Evolutionary conservation across 345 rosid species (phyloP).

Genomic region (Salix caprea): DNA sequence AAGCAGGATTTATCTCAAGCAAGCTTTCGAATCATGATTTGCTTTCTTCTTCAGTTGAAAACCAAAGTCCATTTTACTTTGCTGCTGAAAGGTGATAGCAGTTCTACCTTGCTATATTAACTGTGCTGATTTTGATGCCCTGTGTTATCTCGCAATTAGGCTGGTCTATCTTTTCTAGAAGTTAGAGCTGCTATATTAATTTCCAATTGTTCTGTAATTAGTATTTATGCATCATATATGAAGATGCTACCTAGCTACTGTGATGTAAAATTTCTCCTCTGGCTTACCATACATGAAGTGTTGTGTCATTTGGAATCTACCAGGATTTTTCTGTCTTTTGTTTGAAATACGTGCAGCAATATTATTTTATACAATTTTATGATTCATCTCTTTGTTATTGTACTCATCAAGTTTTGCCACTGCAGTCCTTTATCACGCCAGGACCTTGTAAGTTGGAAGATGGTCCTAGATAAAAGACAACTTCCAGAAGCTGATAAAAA

Average conservation of each 20-base stretch:
- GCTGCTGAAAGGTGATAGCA: conserved; percentile 66
- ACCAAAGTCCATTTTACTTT: conserved; percentile 45
- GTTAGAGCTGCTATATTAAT: neutral
- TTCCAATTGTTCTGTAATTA: neutral
- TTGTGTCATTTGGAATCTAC: neutral
- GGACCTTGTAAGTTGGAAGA: conserved; percentile 95
- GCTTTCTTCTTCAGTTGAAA: conserved; percentile 35
- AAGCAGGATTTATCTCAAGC: conserved; percentile 93
- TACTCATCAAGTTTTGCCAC: conserved; percentile 13
- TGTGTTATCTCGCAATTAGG: neutral
- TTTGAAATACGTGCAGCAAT: neutral
- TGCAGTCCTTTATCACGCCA: conserved; percentile 82
- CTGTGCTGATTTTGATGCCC: neutral
- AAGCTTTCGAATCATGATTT: conserved; percentile 71
- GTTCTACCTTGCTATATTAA: conserved; percentile 4
- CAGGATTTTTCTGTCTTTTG: neutral
- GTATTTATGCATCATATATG: neutral
- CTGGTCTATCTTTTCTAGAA: neutral
- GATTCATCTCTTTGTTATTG: conserved; percentile 6
- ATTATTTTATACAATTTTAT: neutral
- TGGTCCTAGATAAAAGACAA: conserved; percentile 76
- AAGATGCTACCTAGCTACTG: neutral
- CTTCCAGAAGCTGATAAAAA: conserved; percentile 81
- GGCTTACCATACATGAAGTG: neutral
- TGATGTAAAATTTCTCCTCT: neutral